These are phyloP conservation scores for Dentipellis fragilis DNA, from an alignment of 768 basidiomycete genomes.

Conservation along the genomic window DNA sequence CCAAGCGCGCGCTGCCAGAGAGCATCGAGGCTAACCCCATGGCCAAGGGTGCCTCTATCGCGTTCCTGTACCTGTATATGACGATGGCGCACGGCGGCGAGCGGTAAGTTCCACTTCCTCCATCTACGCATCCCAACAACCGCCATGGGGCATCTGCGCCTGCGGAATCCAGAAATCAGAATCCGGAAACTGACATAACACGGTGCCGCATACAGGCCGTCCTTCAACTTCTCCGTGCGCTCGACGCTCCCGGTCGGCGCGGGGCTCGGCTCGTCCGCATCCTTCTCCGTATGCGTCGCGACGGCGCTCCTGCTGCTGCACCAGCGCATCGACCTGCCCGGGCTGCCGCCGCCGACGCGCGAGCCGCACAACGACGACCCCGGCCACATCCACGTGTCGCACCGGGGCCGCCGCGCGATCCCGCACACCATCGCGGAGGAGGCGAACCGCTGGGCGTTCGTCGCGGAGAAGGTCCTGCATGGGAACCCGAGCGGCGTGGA, in stretches of 20 bases:
- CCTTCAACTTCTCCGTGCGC: constrained; percentile 73
- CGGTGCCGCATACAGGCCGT: constrained; percentile 45
- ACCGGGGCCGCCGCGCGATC: constrained; percentile 57
- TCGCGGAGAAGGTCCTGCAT: constrained; percentile 92
- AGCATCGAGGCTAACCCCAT: constrained; percentile 20
- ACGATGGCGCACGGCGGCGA: constrained; percentile 44
- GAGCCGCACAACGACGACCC: constrained; percentile 22
- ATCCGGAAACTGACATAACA: neutral
- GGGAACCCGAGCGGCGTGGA: constrained; percentile 97
- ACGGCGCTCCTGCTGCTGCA: constrained; percentile 72
- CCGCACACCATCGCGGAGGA: constrained; percentile 57
- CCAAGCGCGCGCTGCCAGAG: constrained; percentile 29
- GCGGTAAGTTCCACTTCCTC: constrained; percentile 34
- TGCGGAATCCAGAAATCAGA: neutral
- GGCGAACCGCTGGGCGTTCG: constrained; percentile 89
- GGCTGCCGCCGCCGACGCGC: constrained; percentile 36
- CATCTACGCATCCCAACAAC: neutral
- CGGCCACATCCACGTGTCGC: constrained; percentile 52
- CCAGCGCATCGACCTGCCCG: constrained; percentile 51
- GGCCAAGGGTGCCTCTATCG: constrained; percentile 42
- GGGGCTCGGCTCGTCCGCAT: constrained; percentile 94
- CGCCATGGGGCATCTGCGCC: neutral
- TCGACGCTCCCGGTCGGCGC: constrained; percentile 90
- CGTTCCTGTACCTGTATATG: constrained; percentile 95
- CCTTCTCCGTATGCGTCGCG: constrained; percentile 83